Base-by-base conservation (phyloP, 1,139 yeast species). In the Candida sanyaensis region DNA sequence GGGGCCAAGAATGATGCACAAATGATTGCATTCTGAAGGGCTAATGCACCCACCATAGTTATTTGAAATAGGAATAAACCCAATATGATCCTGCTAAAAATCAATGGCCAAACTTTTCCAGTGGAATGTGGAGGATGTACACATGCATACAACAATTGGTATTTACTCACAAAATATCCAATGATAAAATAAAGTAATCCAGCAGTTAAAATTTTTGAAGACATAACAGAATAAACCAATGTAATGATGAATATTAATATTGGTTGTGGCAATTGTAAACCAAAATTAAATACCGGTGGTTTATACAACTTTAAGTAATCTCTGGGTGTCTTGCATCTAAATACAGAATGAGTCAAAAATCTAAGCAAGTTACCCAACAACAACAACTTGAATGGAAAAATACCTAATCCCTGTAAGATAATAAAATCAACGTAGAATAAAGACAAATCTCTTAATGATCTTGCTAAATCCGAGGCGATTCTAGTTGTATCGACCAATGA, bases 21-120 rank as follows among this genome's bases (percentile, higher is more conserved):
- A 9, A 83, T 68, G 69, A 85, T 91, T 0, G 96, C 96, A 52
- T 86, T 84, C 57, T 89, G 83, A 12, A 87, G 77, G 1, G 88
- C 93, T 50, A 92, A 71, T 0, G 96, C 86, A 2, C 97, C 98
- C 1, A 92, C 91, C 90, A 91, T 90, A 12, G 97, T 89, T 49
- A 92, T 66, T 60, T 93, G 98, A 62, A 93, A 77, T 44, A 84
- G 74, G 10, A 82, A 65, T 28, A 83, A 66, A 0, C 88, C 88
- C 37, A 84, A 57, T 45, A 81, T 75, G 3, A 83, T 76, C 43
- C 88, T 65, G 52, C 84, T 69, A 52, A 83, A 81, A 3, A 83
- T 77, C 62, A 84, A 73, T 1, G 88, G 87, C 88, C 88, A 84
- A 5, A 83, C 83, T 55, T 81, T 83, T 1, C 88, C 89, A 0